Conservation (phyloP, 192 early-diverging fungal species). For the Rhizoclosmatium sp. region DNA sequence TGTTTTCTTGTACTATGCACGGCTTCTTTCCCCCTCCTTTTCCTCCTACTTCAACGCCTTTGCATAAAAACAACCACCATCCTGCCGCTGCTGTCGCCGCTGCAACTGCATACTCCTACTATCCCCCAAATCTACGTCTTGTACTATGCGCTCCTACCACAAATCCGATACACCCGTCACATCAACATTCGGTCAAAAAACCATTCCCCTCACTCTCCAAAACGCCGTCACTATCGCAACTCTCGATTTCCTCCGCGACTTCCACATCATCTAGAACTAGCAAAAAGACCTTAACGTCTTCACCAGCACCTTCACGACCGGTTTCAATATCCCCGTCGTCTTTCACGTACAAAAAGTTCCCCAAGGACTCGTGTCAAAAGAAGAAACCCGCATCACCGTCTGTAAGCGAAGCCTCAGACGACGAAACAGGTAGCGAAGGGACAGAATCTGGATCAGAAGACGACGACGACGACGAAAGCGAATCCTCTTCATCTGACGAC, state of each 20-base stretch:
- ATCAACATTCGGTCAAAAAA: neutral
- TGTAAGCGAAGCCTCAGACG: neutral
- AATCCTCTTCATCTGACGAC: neutral
- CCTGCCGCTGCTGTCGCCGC: neutral
- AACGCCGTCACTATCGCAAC: neutral
- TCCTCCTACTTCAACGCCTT: too few species aligned
- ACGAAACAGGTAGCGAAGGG: neutral
- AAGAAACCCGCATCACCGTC: neutral
- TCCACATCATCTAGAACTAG: too few species aligned
- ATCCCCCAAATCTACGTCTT: neutral
- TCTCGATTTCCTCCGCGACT: too few species aligned
- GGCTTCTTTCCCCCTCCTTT: too few species aligned
- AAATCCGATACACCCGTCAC: neutral
- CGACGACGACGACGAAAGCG: neutral
- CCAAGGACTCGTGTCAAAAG: neutral
- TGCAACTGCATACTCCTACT: neutral
- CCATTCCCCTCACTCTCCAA: neutral
- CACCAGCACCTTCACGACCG: too few species aligned
- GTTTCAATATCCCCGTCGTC: too few species aligned
- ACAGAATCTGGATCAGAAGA: neutral
- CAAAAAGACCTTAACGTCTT: too few species aligned
- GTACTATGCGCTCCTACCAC: neutral
- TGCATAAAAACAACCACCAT: neutral
- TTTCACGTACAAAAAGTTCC: too few species aligned
- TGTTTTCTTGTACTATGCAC: neutral